Evolutionary conservation across 345 rosid species (phyloP).

Genomic region (Eucalyptus erythrocorys): DNA sequence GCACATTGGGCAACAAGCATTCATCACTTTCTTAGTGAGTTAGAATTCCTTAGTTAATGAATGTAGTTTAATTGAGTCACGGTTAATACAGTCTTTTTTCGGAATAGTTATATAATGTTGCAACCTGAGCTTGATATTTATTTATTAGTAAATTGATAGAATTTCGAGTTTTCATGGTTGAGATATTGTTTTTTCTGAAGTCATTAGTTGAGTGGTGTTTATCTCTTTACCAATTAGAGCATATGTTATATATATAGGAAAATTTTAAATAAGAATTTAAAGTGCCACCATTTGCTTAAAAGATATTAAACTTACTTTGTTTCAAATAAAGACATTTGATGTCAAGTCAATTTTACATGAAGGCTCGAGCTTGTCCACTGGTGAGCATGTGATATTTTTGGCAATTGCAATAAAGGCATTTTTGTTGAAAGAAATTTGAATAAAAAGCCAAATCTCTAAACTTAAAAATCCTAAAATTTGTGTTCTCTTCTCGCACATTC

Average conservation of each 20-base stretch:
- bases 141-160: no score
- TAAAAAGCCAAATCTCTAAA: not conserved
- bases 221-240: no score
- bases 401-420: no score
- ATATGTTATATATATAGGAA: no score
- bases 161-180: not conserved
- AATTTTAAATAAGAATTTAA: no score
- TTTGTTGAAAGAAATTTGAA: no score
- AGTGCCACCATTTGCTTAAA: rapidly evolving
- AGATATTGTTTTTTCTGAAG: not conserved
- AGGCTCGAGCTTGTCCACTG: no score
- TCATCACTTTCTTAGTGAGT: not conserved
- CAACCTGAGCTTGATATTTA: not conserved
- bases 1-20: not conserved
- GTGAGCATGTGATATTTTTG: no score
- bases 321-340: not conserved
- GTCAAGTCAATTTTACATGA: no score
- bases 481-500: no score
- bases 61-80: not conserved
- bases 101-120: not conserved
- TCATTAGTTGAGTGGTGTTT: no score
- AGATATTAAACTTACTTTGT: not conserved
- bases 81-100: rapidly evolving
- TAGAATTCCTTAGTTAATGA: not conserved
- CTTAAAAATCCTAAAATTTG: not conserved